Conservation (phyloP, 306 rosid species). For the Citrullus amarus region DNA sequence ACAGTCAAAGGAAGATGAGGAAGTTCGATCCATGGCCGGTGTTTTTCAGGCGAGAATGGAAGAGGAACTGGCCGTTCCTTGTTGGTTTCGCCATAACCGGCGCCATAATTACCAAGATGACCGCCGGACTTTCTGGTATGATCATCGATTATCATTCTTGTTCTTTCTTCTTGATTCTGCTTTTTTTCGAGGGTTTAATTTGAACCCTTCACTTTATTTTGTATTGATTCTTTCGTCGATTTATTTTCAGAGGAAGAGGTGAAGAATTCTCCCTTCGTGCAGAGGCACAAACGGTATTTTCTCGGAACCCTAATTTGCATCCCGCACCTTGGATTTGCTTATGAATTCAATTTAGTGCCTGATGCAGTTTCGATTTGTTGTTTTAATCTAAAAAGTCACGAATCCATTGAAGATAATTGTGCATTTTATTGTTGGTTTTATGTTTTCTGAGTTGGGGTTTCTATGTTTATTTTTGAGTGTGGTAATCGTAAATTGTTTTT, state of each 20-base stretch:
- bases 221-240: neutral
- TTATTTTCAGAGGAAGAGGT: conserved; percentile 66
- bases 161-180: neutral
- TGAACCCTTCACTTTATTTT: neutral
- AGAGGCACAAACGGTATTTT: conserved; percentile 58
- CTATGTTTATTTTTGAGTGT: neutral
- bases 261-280: conserved; percentile 54
- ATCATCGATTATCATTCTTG: neutral
- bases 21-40: conserved; percentile 88
- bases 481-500: neutral
- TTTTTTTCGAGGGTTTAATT: neutral
- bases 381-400: neutral
- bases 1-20: conserved; percentile 20
- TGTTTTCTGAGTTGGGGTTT: neutral
- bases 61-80: conserved; percentile 76
- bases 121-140: conserved; percentile 58
- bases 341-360: neutral
- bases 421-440: neutral
- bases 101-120: conserved; percentile 46
- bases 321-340: neutral
- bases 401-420: neutral
- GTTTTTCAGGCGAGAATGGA: conserved; percentile 87
- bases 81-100: conserved; percentile 82
- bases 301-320: neutral
- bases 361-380: neutral